These are phyloP conservation scores for Dioszegia hungarica DNA, from an alignment of 768 basidiomycete genomes.

Conservation along the genomic window DNA sequence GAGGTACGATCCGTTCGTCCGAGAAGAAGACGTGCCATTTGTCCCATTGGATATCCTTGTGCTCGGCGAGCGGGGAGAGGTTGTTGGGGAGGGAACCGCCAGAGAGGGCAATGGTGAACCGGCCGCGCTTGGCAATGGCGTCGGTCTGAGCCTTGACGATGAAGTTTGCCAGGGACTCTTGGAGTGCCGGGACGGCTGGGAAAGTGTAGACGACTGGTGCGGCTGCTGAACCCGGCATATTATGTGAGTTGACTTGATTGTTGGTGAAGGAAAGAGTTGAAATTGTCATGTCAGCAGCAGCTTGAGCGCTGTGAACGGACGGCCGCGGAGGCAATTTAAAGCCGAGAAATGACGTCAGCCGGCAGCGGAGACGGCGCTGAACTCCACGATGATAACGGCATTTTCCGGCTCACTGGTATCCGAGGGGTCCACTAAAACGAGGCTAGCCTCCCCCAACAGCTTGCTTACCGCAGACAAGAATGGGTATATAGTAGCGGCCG, in stretches of 20 bases:
- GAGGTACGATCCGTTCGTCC: constrained; percentile 90
- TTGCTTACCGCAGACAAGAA: too few relatives aligned
- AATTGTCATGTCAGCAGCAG: too few relatives aligned
- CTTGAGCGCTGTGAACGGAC: too few relatives aligned
- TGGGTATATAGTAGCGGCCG: too few relatives aligned
- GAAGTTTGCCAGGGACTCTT: constrained; percentile 68
- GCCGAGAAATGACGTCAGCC: too few relatives aligned
- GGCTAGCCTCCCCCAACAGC: too few relatives aligned
- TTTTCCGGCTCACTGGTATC: too few relatives aligned
- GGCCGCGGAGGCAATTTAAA: too few relatives aligned
- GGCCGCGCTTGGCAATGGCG: constrained; percentile 77
- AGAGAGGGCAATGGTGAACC: constrained; percentile 87
- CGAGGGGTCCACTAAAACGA: too few relatives aligned
- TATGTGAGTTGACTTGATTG: not conserved
- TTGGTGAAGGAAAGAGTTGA: not conserved
- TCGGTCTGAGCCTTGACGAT: constrained; percentile 83
- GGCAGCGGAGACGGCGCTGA: not conserved
- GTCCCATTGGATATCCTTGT: constrained; percentile 68
- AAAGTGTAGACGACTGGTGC: constrained; percentile 73
- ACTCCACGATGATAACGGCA: too few relatives aligned
- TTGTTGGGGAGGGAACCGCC: constrained; percentile 81
- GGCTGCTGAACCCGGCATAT: constrained; percentile 51
- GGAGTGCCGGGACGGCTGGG: constrained; percentile 56
- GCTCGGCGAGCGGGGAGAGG: constrained; percentile 64
- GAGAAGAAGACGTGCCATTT: constrained; percentile 98